Evolutionary conservation across 2,329 filamentous ascomycete genomes (phyloP), one percentile per base, ranked within the genome.

Genomic region (Diplodia corticola): DNA sequence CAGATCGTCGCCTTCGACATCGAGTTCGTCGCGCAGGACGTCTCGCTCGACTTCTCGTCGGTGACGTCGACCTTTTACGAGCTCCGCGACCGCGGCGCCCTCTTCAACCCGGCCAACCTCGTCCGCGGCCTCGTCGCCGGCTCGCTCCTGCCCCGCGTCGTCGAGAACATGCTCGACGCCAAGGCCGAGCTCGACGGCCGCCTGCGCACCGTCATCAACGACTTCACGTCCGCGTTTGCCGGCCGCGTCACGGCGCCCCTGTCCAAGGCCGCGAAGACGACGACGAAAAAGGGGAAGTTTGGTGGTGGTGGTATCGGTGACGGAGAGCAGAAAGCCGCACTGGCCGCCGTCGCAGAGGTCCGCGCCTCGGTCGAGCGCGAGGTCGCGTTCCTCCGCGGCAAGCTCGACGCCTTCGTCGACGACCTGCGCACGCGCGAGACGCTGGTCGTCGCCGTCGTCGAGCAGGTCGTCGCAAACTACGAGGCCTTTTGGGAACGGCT

Each of bases 1-100:
- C 92, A 97, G 76, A 91, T 99, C 61, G 89, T 99, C 28, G 93
- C 93, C 10, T 93, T 99, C 68, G 95, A 99, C 79, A 97, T 99
- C 70, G 93, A 90, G 74, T 90, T 85, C 71, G 85, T 89, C 22
- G 85, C 86, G 2, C 87, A 88, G 4, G 75, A 77, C 65, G 81
- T 89, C 55, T 84, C 84, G 15, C 84, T 90, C 74, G 88, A 90
- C 76, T 89, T 90, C 74, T 87, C 86, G n/a, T 84, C 82, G 59
- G 79, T 89, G 13, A 87, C 86, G 5, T 86, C 81, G 69, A 89
- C 88, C 1, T 90, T 90, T 76, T 89, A 86, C 82, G 88, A 89
- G 71, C 80, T 90, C 3, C 85, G 88, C 48, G 84, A 88, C 65
- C 83, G 87, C 35, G 88, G 88, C 57, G 85, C 84, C 7, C 81